phyloP scores from a whole-genome alignment of 1,284 basidiomycete genomes.

The Pyrrhoderma lamaoense region DNA sequence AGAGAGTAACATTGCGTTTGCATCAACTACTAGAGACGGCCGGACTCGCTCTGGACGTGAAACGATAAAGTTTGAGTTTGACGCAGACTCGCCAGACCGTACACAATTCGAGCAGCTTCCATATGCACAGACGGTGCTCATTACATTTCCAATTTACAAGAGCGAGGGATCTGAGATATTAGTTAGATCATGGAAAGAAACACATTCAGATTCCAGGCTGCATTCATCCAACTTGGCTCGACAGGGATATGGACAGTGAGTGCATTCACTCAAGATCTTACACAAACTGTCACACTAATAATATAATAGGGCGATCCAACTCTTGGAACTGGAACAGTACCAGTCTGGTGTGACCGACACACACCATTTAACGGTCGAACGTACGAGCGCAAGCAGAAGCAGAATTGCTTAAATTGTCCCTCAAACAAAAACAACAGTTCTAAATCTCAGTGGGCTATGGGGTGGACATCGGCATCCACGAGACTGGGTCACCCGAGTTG shows the following conservation, averaged over 20 bases:
- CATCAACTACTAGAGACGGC: constrained; percentile 50
- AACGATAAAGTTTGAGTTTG: constrained; percentile 45
- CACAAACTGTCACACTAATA: not conserved
- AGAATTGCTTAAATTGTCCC: constrained; percentile 45
- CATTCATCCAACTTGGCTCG: constrained; percentile 55
- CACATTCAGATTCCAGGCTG: constrained; percentile 24
- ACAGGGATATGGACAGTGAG: constrained; percentile 58
- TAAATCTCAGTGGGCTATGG: constrained; percentile 60
- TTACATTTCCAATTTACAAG: constrained; percentile 53
- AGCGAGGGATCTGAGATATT: constrained; percentile 36
- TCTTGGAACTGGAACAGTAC: constrained; percentile 13
- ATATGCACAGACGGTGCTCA: constrained; percentile 48
- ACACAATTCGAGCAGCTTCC: constrained; percentile 43
- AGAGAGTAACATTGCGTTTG: constrained; percentile 36
- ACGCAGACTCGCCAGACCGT: constrained; percentile 37
- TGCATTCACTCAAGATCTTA: constrained; percentile 6
- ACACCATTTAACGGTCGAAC: constrained; percentile 36
- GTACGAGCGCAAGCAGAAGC: constrained; percentile 43
- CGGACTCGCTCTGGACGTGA: constrained; percentile 22
- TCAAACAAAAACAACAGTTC: constrained; percentile 41
- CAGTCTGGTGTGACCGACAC: constrained; percentile 45
- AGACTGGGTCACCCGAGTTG: constrained; percentile 47
- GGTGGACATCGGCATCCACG: constrained; percentile 41
- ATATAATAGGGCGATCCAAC: constrained; percentile 15
- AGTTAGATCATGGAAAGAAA: constrained; percentile 31